Base-by-base conservation (phyloP, 1,284 basidiomycete species). In the Rhodotorula sp. region DNA sequence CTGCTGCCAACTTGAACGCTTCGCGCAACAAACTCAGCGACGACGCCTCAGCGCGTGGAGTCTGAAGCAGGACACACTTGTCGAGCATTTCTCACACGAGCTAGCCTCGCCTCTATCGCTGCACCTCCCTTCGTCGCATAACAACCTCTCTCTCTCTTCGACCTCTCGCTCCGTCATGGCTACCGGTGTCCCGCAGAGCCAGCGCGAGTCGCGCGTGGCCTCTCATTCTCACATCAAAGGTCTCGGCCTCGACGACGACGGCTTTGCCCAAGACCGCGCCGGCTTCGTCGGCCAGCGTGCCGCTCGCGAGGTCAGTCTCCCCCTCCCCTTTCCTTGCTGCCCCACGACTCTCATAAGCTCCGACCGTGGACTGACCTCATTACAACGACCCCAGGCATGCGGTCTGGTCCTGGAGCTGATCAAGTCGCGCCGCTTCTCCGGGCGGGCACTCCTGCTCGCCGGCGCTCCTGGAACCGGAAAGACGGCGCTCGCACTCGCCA, bases 171-270 rank as follows among this genome's bases (percentile, higher is more conserved):
- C 21, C 19, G 14, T 52, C 54, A 71, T 71, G 70, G 66, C 70
- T 5, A 45, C 70, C 5, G 63, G 62, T 12, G 47, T 66, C 26
- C 66, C 63, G 5, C 50, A 59, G 28, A 67, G 72, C 19, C 69
- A 71, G 50, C 66, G 72, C 54, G 71, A 71, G 28, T 65, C 74
- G 3, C 50, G 68, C 55, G 65, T 95, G 64, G 92, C 93, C 1
- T 89, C 91, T 5, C 93, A 95, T 80, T 95, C 92, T 0, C 93
- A 95, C 80, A 95, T 95, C 82, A 97, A 95, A 83, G 95, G 95
- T 16, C 89, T 99, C 28, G 95, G 97, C 10, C 84, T 99, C 64
- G 90, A 87, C 52, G 83, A 90, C 64, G 93, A 97, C 75, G 95
- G 95, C 2, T 85, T 85, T 66, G 95, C 93, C 0, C 84, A 85